Conservation (phyloP, 371 early-diverging fungal genomes). For the Thermomucor indicae-seudaticae region DNA sequence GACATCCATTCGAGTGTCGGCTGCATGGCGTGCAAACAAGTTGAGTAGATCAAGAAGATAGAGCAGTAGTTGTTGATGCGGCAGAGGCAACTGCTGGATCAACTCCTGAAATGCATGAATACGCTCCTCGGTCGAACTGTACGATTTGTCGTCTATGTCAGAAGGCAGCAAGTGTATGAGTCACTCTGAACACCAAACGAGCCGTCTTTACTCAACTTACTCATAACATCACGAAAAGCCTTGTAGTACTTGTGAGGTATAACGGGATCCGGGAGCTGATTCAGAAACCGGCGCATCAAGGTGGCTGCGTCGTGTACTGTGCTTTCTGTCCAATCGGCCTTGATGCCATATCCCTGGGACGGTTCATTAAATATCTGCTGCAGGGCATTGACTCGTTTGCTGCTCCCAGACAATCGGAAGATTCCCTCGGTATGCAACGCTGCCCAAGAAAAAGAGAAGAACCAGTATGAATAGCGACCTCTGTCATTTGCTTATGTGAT, state of each 20-base stretch:
- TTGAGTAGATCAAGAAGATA: conserved; percentile 60
- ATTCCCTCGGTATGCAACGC: conserved; percentile 18
- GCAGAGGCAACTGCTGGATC: conserved; percentile 50
- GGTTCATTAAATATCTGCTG: conserved; percentile 52
- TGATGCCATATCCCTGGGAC: conserved; percentile 41
- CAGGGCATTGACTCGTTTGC: conserved; percentile 55
- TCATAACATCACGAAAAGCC: conserved; percentile 56
- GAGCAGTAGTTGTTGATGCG: conserved; percentile 57
- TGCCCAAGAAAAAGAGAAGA: background rate
- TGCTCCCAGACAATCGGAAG: conserved; percentile 33
- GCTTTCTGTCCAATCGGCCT: conserved; percentile 54
- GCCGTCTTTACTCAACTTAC: conserved; percentile 12
- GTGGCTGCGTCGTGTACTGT: conserved; percentile 64
- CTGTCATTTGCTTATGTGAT: background rate
- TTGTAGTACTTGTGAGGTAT: conserved; percentile 53
- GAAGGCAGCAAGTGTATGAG: background rate
- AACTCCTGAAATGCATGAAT: conserved; percentile 49
- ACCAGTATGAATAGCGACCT: background rate
- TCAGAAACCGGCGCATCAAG: conserved; percentile 55
- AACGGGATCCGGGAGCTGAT: conserved; percentile 60
- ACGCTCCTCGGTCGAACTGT: conserved; percentile 8
- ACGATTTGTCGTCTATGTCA: conserved; percentile 8
- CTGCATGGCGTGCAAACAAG: conserved; percentile 48
- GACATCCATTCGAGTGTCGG: conserved; percentile 50
- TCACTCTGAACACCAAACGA: background rate